Percentiles rank a stretch among this genome's conserved stretches.
These are phyloP conservation scores for Colletotrichum magnum DNA, from an alignment of 2,329 filamentous ascomycete genomes.

Conservation along the genomic window DNA sequence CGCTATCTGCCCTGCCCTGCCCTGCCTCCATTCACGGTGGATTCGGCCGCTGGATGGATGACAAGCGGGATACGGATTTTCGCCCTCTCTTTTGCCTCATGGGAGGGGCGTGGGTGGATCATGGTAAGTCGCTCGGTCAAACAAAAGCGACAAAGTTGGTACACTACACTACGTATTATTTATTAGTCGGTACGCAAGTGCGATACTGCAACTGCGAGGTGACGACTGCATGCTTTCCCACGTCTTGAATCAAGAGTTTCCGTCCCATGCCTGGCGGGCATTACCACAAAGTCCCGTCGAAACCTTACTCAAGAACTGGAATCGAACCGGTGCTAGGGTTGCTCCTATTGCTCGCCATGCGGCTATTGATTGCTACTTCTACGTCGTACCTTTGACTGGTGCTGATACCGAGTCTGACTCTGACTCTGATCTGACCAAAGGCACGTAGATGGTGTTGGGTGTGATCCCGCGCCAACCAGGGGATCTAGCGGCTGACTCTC, in stretches of 20 bases:
- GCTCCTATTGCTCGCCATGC: constrained; percentile 2
- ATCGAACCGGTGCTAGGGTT: no score
- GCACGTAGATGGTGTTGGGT: not conserved
- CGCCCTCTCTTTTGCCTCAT: not conserved
- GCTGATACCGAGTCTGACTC: constrained; percentile 20
- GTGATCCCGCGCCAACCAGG: not conserved
- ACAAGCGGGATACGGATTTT: constrained; percentile 33
- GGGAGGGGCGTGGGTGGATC: constrained; percentile 29
- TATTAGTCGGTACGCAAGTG: no score
- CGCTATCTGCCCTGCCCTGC: constrained; percentile 23
- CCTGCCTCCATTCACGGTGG: constrained; percentile 16
- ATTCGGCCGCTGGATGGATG: constrained; percentile 28
- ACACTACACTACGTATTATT: no score
- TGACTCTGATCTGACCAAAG: not conserved
- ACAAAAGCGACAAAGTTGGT: not conserved
- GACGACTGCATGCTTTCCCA: not conserved
- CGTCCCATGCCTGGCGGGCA: constrained; percentile 6
- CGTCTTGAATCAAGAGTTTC: not conserved
- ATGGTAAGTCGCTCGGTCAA: constrained; percentile 39
- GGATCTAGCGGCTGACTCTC: constrained; percentile 3
- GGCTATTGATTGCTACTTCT: constrained; percentile 19
- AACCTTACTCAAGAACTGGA: no score
- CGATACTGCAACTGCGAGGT: not conserved
- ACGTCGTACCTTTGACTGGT: constrained; percentile 10
- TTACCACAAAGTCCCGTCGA: no score